phyloP scores from a whole-genome alignment of 2,329 filamentous ascomycete genomes.

The Huntiella savannae region DNA sequence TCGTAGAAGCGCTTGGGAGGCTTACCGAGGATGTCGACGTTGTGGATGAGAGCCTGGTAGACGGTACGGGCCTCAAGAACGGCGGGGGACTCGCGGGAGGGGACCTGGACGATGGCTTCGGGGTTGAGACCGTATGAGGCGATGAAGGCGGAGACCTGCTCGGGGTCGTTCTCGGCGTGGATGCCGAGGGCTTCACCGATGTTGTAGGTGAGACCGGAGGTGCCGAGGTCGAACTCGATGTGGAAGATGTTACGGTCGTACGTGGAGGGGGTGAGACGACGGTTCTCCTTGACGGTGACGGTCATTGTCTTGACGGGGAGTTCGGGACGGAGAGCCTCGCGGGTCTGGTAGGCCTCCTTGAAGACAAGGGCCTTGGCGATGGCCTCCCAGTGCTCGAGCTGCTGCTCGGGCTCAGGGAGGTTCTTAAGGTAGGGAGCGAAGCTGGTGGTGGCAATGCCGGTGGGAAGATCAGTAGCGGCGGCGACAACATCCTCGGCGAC shows the following conservation, averaged over 20 bases:
- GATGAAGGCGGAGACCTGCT: slow-evolving; percentile 69
- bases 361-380: slow-evolving; percentile 78
- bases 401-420: slow-evolving; percentile 46
- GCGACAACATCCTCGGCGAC: slow-evolving; percentile 23
- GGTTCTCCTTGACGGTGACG: slow-evolving; percentile 86
- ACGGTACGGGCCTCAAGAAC: slow-evolving; percentile 76
- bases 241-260: slow-evolving; percentile 99
- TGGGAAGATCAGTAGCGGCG: slow-evolving; percentile 20
- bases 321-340: slow-evolving; percentile 61
- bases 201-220: slow-evolving; percentile 83
- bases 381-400: slow-evolving; percentile 58
- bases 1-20: slow-evolving; percentile 98
- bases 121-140: slow-evolving; percentile 69
- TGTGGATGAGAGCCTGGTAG: slow-evolving; percentile 78
- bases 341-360: slow-evolving; percentile 79
- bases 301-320: slow-evolving; percentile 69
- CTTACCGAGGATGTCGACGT: slow-evolving; percentile 90
- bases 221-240: slow-evolving; percentile 91
- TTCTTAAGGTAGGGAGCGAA: slow-evolving; percentile 65
- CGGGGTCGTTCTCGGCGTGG: slow-evolving; percentile 78
- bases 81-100: slow-evolving; percentile 56
- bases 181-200: slow-evolving; percentile 95
- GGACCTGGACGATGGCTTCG: slow-evolving; percentile 76
- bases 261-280: slow-evolving; percentile 65
- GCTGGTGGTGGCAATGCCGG: slow-evolving; percentile 58